phyloP scores from a whole-genome alignment of 1,139 yeast genomes.

The Saccharomycopsis hybrid region DNA sequence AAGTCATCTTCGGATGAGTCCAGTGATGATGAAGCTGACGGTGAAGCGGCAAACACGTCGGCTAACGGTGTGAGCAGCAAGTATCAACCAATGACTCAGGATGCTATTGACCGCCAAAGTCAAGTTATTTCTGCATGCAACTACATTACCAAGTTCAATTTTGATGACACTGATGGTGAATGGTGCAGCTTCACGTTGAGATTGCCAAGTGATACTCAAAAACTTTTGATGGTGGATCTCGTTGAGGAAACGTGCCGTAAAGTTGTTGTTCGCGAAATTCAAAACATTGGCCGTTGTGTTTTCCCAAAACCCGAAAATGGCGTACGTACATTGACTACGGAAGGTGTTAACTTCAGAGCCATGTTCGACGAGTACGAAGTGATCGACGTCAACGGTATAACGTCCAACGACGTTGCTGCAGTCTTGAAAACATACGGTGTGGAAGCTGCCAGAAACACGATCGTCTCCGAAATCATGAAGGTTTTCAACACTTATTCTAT shows the following conservation, averaged over 20 bases:
- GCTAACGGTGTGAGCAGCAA: slow-evolving; percentile 13
- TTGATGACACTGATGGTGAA: slow-evolving; percentile 81
- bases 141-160: slow-evolving; percentile 72
- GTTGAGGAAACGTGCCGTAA: slow-evolving; percentile 86
- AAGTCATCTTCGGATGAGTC: slow-evolving; percentile 33
- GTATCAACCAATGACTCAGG: slow-evolving; percentile 38
- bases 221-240: slow-evolving; percentile 94
- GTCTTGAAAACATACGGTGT: slow-evolving; percentile 93
- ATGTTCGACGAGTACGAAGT: slow-evolving; percentile 98
- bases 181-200: slow-evolving; percentile 92
- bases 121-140: slow-evolving; percentile 69
- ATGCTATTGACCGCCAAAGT: slow-evolving; percentile 78
- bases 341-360: slow-evolving; percentile 95
- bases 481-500: slow-evolving; percentile 97
- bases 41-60: too few relatives aligned
- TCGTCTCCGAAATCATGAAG: slow-evolving; percentile 91
- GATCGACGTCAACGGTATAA: slow-evolving; percentile 78
- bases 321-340: slow-evolving; percentile 75
- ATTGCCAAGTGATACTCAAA: slow-evolving; percentile 80
- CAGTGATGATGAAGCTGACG: slow-evolving; percentile 28
- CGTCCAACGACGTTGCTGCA: slow-evolving; percentile 89
- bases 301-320: slow-evolving; percentile 66
- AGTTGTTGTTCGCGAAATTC: slow-evolving; percentile 90
- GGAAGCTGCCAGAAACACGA: slow-evolving; percentile 97
- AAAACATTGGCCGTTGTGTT: slow-evolving; percentile 87